phyloP scores from a whole-genome alignment of 225 moss, liverwort and hornwort genomes.

The Pleurozium schreberi region DNA sequence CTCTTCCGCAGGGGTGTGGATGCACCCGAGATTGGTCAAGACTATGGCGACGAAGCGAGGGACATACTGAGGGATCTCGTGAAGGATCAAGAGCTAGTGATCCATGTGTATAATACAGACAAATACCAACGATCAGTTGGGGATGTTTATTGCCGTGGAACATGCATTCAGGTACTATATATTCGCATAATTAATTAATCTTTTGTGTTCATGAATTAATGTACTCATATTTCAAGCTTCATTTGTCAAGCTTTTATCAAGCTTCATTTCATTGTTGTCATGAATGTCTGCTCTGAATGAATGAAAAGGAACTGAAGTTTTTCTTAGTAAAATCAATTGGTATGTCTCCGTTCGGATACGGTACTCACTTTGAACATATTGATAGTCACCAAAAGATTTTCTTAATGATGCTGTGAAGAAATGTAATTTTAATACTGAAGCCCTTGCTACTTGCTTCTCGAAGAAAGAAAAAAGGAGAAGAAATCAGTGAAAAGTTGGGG shows the following conservation, averaged over 20 bases:
- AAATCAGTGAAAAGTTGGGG: not conserved
- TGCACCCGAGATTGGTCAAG: slow-evolving; percentile 34
- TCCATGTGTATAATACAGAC: slow-evolving; percentile 17
- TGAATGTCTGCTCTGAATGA: not conserved
- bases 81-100: slow-evolving; percentile 8
- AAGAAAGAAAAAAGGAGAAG: not conserved
- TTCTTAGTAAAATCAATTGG: not conserved
- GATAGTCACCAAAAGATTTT: not conserved
- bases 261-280: not conserved
- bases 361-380: not conserved
- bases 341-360: not conserved
- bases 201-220: not conserved
- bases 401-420: not conserved
- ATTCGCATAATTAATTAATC: not conserved
- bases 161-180: not conserved
- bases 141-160: slow-evolving; percentile 15
- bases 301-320: not conserved
- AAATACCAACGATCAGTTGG: slow-evolving; percentile 10
- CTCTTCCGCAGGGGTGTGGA: slow-evolving; percentile 35
- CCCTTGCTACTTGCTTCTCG: too few species aligned
- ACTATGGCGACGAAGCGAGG: slow-evolving; percentile 21
- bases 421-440: not conserved
- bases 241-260: not conserved
- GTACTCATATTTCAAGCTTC: not conserved
- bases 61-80: slow-evolving; percentile 10